phyloP scores from a whole-genome alignment of 2,329 filamentous ascomycete genomes.

The Orbilia oligospora region DNA sequence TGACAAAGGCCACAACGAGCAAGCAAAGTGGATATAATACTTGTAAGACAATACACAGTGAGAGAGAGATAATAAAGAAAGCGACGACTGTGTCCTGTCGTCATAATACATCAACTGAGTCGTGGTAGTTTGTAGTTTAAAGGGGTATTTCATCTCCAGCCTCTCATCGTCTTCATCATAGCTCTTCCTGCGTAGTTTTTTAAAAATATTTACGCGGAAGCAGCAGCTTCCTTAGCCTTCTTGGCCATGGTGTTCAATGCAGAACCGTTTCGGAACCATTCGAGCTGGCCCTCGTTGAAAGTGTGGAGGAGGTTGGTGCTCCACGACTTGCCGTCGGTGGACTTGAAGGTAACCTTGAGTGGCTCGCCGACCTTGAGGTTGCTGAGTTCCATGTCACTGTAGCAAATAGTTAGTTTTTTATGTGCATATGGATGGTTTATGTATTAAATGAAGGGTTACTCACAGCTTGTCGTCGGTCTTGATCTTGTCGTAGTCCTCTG shows the following conservation, averaged over 20 bases:
- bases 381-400: slow-evolving; percentile 83
- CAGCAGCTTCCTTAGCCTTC: slow-evolving; percentile 49
- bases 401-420: slow-evolving; percentile 25
- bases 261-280: slow-evolving; percentile 99
- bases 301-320: slow-evolving; percentile 91
- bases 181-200: slow-evolving; percentile 16
- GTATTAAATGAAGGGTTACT: slow-evolving; percentile 63
- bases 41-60: slow-evolving; percentile 25
- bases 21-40: slow-evolving; percentile 36
- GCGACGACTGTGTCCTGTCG: slow-evolving; percentile 48
- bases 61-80: slow-evolving; percentile 8
- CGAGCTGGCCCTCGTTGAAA: slow-evolving; percentile 97
- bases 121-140: background rate
- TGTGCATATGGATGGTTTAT: background rate
- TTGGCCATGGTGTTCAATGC: slow-evolving; percentile 78
- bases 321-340: slow-evolving; percentile 84
- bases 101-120: slow-evolving; percentile 30
- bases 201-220: slow-evolving; percentile 45
- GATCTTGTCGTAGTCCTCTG: slow-evolving; percentile 98
- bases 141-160: background rate
- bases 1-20: background rate
- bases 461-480: slow-evolving; percentile 83
- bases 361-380: slow-evolving; percentile 93
- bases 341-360: slow-evolving; percentile 90
- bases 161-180: slow-evolving; percentile 8